phyloP scores from a whole-genome alignment of 2,329 filamentous ascomycete genomes.

The Pseudonectria buxi region DNA sequence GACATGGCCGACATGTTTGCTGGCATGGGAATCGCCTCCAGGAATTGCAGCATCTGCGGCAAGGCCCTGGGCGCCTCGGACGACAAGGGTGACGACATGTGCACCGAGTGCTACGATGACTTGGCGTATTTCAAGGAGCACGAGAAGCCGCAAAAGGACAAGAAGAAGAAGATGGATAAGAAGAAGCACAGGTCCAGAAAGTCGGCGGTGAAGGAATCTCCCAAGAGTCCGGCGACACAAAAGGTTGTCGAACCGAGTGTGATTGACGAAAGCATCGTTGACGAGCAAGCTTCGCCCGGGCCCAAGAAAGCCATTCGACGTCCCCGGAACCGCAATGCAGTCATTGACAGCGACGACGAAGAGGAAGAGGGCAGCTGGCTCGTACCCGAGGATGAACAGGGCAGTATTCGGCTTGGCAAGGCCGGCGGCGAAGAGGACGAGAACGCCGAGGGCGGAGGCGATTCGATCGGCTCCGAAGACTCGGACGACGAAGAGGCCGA shows the following conservation, averaged over 20 bases:
- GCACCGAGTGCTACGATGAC: conserved; percentile 68
- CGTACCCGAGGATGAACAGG: conserved; percentile 60
- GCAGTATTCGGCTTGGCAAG: conserved; percentile 57
- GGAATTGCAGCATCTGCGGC: conserved; percentile 80
- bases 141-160: conserved; percentile 32
- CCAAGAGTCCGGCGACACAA: conserved; percentile 15
- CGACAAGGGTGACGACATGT: conserved; percentile 44
- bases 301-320: conserved; percentile 22
- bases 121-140: conserved; percentile 55
- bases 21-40: conserved; percentile 69
- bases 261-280: conserved; percentile 10
- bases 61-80: conserved; percentile 52
- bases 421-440: conserved; percentile 84
- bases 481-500: conserved; percentile 51
- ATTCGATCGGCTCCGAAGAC: conserved; percentile 68
- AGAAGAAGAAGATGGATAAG: conserved; percentile 28
- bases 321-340: conserved; percentile 45
- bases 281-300: neutral
- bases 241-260: conserved; percentile 19
- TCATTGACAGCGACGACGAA: conserved; percentile 62
- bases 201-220: conserved; percentile 11
- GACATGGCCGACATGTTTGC: conserved; percentile 81
- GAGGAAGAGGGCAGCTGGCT: conserved; percentile 75
- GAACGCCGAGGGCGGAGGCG: conserved; percentile 78
- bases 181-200: conserved; percentile 10